phyloP scores from a whole-genome alignment of 495 filamentous ascomycete genomes.

The Halenospora varia region DNA sequence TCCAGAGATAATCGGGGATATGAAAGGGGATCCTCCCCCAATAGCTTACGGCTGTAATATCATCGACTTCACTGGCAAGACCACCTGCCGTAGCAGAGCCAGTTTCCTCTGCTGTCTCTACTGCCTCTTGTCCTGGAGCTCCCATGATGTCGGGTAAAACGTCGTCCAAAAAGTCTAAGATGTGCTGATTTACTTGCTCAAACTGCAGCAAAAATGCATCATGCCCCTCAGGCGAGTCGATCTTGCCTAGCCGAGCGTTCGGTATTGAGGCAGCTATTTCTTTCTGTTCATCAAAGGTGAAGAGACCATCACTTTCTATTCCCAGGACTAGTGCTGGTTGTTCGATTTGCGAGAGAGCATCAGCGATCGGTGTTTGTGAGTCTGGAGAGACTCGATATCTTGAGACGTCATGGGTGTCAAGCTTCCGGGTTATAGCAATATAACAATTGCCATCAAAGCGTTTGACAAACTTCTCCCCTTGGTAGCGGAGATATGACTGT shows the following conservation, averaged over 20 bases:
- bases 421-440: slow-evolving; percentile 96
- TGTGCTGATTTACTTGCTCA: slow-evolving; percentile 88
- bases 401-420: slow-evolving; percentile 96
- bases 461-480: slow-evolving; percentile 93
- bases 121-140: slow-evolving; percentile 43
- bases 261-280: slow-evolving; percentile 83
- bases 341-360: slow-evolving; percentile 74
- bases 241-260: slow-evolving; percentile 70
- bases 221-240: slow-evolving; percentile 91
- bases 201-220: slow-evolving; percentile 97
- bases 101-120: slow-evolving; percentile 39
- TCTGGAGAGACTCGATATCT: slow-evolving; percentile 33
- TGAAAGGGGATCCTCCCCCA: too few relatives aligned
- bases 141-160: slow-evolving; percentile 84
- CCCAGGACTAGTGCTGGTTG: slow-evolving; percentile 88
- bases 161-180: slow-evolving; percentile 78
- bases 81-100: slow-evolving; percentile 67
- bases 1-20: too few relatives aligned
- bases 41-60: slow-evolving; percentile 98
- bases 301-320: slow-evolving; percentile 91
- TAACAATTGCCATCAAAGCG: slow-evolving; percentile 98
- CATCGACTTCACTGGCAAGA: slow-evolving; percentile 91
- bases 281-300: slow-evolving; percentile 94
- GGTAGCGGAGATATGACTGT: slow-evolving; percentile 97
- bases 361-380: slow-evolving; percentile 45